phyloP scores from a whole-genome alignment of 208 protist species.

The Trichomonas tenax region DNA sequence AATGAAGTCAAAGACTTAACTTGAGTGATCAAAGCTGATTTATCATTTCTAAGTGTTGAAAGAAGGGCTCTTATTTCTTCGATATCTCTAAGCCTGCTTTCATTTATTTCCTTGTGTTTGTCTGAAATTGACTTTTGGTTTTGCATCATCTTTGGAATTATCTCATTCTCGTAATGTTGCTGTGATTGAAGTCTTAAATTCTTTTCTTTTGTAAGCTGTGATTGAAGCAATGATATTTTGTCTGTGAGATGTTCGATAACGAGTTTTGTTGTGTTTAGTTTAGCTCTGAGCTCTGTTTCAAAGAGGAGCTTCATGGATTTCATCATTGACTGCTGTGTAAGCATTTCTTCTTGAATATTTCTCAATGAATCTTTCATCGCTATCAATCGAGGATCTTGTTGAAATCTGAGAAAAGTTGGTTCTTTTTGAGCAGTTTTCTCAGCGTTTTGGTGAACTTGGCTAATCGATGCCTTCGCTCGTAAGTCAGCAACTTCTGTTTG shows the following conservation, averaged over 20 bases:
- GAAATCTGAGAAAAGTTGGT: not conserved
- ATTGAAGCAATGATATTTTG: not conserved
- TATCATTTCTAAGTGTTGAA: not conserved
- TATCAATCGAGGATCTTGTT: not conserved
- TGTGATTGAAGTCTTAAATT: not conserved
- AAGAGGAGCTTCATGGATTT: not conserved
- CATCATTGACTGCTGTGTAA: not conserved
- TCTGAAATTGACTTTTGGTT: not conserved
- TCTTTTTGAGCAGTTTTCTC: not conserved
- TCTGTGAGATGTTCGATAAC: not conserved
- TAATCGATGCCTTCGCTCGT: not conserved
- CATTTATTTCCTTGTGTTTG: not conserved
- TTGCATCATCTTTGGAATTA: not conserved
- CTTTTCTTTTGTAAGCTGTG: not conserved
- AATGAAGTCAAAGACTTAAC: not conserved
- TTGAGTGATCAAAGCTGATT: not conserved
- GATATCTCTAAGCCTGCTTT: not conserved
- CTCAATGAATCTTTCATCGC: not conserved
- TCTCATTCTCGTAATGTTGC: not conserved
- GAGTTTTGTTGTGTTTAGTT: not conserved
- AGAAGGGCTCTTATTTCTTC: not conserved
- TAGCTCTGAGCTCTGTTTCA: not conserved
- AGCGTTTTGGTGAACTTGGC: not conserved
- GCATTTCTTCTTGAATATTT: not conserved
- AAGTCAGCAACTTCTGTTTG: not conserved